Evolutionary conservation across 2,329 filamentous ascomycete species (phyloP).

Genomic region (Ophiostoma quercus): DNA sequence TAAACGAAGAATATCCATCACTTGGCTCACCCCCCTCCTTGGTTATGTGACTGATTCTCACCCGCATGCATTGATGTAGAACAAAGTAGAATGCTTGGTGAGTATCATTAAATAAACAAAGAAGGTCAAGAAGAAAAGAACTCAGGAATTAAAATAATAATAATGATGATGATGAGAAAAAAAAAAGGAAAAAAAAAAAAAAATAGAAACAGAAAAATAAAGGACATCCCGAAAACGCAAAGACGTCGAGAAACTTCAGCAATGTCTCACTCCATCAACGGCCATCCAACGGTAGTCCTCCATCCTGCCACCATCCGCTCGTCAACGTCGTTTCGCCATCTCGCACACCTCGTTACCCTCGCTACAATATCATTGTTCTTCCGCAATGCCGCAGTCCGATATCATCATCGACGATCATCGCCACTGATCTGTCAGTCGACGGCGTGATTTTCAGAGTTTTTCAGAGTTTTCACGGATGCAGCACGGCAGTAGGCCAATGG

Average conservation of each 20-base stretch:
- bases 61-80: neutral
- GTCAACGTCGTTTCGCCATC: neutral
- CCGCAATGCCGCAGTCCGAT: neutral
- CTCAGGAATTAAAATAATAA: neutral
- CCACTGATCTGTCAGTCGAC: neutral
- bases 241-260: neutral
- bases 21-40: conserved; percentile 19
- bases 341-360: neutral
- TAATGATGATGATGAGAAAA: neutral
- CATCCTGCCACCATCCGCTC: neutral
- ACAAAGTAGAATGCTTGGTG: neutral
- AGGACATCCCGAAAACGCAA: neutral
- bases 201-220: neutral
- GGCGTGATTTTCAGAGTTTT: conserved; percentile 1
- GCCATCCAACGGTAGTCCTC: neutral
- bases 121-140: no score
- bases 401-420: conserved; percentile 1
- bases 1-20: conserved; percentile 16
- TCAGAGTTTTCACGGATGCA: neutral
- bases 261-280: neutral
- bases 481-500: neutral
- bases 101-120: no score
- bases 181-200: neutral
- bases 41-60: neutral
- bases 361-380: neutral